A percentile compares a stretch with the other conserved stretches of the same genome.
phyloP scores from a whole-genome alignment of 2,329 filamentous ascomycete genomes.

The Aspergillus quadricinctus region DNA sequence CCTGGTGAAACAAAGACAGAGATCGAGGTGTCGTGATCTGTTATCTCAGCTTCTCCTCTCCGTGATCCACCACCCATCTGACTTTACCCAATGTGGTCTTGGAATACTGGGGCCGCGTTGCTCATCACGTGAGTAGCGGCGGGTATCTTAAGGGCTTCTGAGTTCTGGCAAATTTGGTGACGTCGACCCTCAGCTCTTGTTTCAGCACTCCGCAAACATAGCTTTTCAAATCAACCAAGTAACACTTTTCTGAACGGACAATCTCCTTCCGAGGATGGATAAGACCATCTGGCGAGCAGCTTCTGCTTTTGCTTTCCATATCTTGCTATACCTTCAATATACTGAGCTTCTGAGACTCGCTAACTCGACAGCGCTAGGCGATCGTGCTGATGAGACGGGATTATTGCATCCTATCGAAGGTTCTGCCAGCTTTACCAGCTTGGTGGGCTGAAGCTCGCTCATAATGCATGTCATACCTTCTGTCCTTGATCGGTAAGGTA shows the following conservation, averaged over 20 bases:
- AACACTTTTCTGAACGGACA: not conserved
- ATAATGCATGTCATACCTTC: not conserved
- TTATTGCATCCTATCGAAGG: not conserved
- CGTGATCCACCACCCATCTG: not conserved
- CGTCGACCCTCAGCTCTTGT: not conserved
- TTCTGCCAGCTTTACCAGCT: not conserved
- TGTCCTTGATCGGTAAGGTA: too few relatives aligned
- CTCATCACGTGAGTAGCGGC: slow-evolving; percentile 10
- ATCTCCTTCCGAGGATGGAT: not conserved
- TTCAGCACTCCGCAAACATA: not conserved
- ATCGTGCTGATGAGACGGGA: not conserved
- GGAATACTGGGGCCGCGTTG: slow-evolving; percentile 3
- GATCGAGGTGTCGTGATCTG: not conserved
- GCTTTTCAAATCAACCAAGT: not conserved
- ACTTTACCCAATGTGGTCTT: not conserved
- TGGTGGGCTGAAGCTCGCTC: not conserved
- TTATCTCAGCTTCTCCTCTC: not conserved
- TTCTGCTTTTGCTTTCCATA: not conserved
- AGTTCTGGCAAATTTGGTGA: too few relatives aligned
- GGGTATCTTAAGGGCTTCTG: too few relatives aligned
- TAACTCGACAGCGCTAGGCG: not conserved
- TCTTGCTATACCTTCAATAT: not conserved
- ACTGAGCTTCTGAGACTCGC: not conserved
- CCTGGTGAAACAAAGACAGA: not conserved
- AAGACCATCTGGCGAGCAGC: not conserved